These are phyloP conservation scores for Exophiala sp. DNA, from an alignment of 2,329 filamentous ascomycete genomes.

Conservation along the genomic window DNA sequence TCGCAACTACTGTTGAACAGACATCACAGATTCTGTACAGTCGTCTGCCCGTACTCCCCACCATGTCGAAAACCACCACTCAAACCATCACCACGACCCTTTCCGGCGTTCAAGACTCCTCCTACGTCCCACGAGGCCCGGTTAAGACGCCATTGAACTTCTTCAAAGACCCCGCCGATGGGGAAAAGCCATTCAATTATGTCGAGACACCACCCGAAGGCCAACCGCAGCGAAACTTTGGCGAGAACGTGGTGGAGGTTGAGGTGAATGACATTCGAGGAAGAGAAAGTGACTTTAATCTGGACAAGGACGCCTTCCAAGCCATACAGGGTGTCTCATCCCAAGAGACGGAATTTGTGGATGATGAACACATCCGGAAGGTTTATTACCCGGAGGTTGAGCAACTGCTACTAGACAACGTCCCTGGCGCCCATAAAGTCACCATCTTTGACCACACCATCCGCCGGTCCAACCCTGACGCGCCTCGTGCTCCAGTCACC, in stretches of 20 bases:
- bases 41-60: not conserved
- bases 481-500: conserved; percentile 62
- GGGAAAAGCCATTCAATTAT: conserved; percentile 57
- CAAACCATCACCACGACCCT: conserved; percentile 30
- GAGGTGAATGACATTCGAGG: conserved; percentile 68
- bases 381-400: conserved; percentile 85
- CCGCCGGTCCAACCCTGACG: conserved; percentile 56
- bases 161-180: conserved; percentile 56
- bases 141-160: conserved; percentile 61
- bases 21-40: too few species aligned
- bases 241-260: conserved; percentile 46
- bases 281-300: conserved; percentile 57
- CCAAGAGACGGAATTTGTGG: conserved; percentile 54
- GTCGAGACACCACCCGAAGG: conserved; percentile 60
- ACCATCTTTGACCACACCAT: conserved; percentile 85
- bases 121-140: conserved; percentile 52
- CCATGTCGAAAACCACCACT: conserved; percentile 30
- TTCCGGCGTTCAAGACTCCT: conserved; percentile 30
- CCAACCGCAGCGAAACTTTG: conserved; percentile 61
- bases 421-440: conserved; percentile 62
- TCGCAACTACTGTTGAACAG: too few species aligned
- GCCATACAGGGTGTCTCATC: conserved; percentile 55
- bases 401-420: conserved; percentile 58
- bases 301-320: conserved; percentile 71
- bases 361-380: conserved; percentile 61